Percentiles rank a stretch among this genome's conserved stretches.
These are phyloP conservation scores for Coniella lustricola DNA, from an alignment of 2,329 filamentous ascomycete species.

Conservation along the genomic window DNA sequence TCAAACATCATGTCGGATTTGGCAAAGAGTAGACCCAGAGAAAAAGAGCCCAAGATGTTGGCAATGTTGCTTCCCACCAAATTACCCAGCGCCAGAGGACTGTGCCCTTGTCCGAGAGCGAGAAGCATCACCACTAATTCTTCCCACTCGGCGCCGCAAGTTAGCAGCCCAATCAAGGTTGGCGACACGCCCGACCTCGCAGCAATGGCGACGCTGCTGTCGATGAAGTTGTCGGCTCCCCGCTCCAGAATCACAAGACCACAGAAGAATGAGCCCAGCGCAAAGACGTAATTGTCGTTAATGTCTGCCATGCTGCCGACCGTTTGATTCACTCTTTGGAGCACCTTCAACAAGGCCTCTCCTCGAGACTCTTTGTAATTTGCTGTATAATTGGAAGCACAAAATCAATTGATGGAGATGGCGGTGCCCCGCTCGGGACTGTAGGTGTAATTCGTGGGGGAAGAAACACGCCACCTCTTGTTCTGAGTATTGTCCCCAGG, in stretches of 20 bases:
- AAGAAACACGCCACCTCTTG: too few relatives aligned
- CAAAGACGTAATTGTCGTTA: constrained; percentile 32
- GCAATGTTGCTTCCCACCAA: constrained; percentile 44
- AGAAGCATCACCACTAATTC: constrained; percentile 44
- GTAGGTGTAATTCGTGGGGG: too few relatives aligned
- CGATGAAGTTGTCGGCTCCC: constrained; percentile 45
- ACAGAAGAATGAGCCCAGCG: constrained; percentile 33
- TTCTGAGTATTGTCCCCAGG: too few relatives aligned
- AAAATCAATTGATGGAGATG: too few relatives aligned
- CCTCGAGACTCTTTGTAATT: too few relatives aligned
- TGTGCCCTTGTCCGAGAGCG: constrained; percentile 35
- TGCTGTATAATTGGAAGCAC: too few relatives aligned
- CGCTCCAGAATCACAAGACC: constrained; percentile 42
- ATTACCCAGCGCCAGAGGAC: constrained; percentile 42
- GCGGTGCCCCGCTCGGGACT: too few relatives aligned
- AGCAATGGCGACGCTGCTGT: constrained; percentile 41
- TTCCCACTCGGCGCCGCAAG: constrained; percentile 47
- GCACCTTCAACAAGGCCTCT: too few relatives aligned
- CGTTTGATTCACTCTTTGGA: too few relatives aligned
- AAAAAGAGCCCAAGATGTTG: constrained; percentile 47
- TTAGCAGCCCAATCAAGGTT: constrained; percentile 43
- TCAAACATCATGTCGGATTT: constrained; percentile 33
- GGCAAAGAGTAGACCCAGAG: constrained; percentile 38
- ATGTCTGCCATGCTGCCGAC: constrained; percentile 26
- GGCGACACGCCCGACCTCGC: constrained; percentile 35